Evolutionary conservation across 164 flowering plant genomes (phyloP).

Genomic region (Chimonanthus salicifolius): DNA sequence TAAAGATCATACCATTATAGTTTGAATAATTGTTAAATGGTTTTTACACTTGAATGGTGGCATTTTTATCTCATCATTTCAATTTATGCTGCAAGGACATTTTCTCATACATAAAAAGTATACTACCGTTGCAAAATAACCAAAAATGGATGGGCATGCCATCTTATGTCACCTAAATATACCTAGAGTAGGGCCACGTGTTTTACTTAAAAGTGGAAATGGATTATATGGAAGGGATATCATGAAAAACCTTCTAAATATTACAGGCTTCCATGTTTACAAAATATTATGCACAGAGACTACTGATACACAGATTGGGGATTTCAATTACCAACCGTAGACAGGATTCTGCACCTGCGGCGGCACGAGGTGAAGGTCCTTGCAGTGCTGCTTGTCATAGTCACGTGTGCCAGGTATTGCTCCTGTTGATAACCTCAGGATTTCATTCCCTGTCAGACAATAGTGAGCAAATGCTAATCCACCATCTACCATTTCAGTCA

Average conservation of each 20-base stretch:
- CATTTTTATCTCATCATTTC: too few species aligned
- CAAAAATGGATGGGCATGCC: not conserved
- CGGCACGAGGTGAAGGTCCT: constrained; percentile 80
- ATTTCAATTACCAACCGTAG: constrained; percentile 66
- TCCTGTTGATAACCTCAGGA: constrained; percentile 75
- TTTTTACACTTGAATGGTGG: too few species aligned
- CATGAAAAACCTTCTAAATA: not conserved
- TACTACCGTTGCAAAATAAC: not conserved
- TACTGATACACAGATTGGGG: not conserved
- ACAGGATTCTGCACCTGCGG: constrained; percentile 86
- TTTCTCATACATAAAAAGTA: not conserved
- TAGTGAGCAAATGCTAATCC: constrained; percentile 88
- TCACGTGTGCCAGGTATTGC: constrained; percentile 79
- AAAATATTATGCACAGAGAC: not conserved
- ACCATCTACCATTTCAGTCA: constrained; percentile 71
- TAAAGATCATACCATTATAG: too few species aligned
- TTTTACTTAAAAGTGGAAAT: not conserved
- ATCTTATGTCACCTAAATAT: not conserved
- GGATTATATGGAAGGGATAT: not conserved
- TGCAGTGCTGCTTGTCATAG: constrained; percentile 75
- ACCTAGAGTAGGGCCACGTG: not conserved
- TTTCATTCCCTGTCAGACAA: constrained; percentile 78
- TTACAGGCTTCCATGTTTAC: not conserved
- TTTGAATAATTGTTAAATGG: too few species aligned
- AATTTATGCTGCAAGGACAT: too few species aligned